Percentiles rank a stretch among this genome's conserved stretches.
Evolutionary conservation across 345 rosid genomes (phyloP).

Genomic region (Corchorus olitorius): DNA sequence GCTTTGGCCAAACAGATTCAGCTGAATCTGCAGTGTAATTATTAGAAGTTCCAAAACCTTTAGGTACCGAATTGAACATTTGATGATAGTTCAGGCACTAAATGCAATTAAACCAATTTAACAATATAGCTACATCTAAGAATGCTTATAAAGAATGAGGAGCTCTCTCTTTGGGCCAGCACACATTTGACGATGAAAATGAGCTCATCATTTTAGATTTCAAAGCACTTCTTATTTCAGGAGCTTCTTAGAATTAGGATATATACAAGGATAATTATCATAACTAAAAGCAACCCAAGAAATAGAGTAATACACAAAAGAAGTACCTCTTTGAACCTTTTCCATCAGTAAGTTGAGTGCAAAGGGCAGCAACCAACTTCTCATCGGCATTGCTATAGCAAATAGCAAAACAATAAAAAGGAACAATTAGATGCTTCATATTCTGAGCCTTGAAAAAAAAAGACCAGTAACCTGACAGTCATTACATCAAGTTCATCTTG

Average conservation of each 20-base stretch:
- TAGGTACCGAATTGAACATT: too few species aligned
- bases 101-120: too few species aligned
- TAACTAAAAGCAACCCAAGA: not conserved
- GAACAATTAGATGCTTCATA: conserved; percentile 14
- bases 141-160: conserved; percentile 1
- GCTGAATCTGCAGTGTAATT: too few species aligned
- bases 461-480: conserved; percentile 17
- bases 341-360: conserved; percentile 60
- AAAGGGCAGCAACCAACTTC: conserved; percentile 91
- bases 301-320: conserved; percentile 13
- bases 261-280: not conserved
- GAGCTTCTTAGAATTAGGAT: not conserved
- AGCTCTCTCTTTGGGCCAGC: not conserved
- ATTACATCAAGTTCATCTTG: not conserved
- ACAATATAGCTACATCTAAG: not conserved
- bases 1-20: too few species aligned
- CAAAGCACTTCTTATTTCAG: not conserved
- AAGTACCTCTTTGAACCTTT: conserved; percentile 55
- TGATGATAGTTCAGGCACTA: too few species aligned
- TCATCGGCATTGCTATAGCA: conserved; percentile 82
- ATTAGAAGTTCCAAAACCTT: too few species aligned
- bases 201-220: not conserved
- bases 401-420: conserved; percentile 18
- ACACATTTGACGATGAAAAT: not conserved
- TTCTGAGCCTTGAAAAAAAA: conserved; percentile 29